phyloP scores from a whole-genome alignment of 208 protist species.

The Phytomonas sp. region DNA sequence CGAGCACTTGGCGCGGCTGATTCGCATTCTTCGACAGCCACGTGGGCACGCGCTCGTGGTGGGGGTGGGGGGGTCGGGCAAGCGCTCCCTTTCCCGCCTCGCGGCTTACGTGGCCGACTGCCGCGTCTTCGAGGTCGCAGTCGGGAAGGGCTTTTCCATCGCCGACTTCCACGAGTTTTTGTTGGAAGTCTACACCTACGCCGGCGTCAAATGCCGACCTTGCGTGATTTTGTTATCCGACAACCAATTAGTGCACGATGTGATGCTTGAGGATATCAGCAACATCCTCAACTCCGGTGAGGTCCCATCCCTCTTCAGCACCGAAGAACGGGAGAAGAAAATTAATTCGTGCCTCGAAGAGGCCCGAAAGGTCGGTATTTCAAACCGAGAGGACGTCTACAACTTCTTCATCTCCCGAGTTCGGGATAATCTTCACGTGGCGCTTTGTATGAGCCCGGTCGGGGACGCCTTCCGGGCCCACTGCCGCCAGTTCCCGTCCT shows the following conservation, averaged over 20 bases:
- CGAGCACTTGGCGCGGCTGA: constrained; percentile 93
- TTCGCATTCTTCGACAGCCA: constrained; percentile 94
- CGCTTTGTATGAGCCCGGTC: constrained; percentile 95
- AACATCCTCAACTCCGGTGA: constrained; percentile 97
- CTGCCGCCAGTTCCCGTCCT: constrained; percentile 94
- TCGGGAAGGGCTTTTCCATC: constrained; percentile 90
- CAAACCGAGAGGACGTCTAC: constrained; percentile 89
- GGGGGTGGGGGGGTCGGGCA: constrained; percentile 95
- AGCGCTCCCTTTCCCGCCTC: constrained; percentile 93
- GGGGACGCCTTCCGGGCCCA: constrained; percentile 92
- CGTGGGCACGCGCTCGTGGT: constrained; percentile 95
- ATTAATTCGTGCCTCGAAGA: constrained; percentile 87
- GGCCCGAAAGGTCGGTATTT: constrained; percentile 83
- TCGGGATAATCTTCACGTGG: constrained; percentile 93
- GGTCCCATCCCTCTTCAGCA: constrained; percentile 94
- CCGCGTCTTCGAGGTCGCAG: constrained; percentile 87
- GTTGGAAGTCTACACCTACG: constrained; percentile 86
- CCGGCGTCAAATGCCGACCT: constrained; percentile 78
- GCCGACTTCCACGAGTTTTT: constrained; percentile 90
- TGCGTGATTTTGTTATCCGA: constrained; percentile 94
- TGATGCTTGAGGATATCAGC: constrained; percentile 97
- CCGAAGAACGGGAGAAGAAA: constrained; percentile 94
- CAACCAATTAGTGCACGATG: constrained; percentile 93
- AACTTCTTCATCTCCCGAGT: constrained; percentile 94
- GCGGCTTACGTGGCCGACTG: constrained; percentile 87